A percentile compares a stretch with the other conserved stretches of the same genome.
These are phyloP conservation scores for Fusarium austroafricanum DNA, from an alignment of 2,329 filamentous ascomycete species.

Conservation along the genomic window DNA sequence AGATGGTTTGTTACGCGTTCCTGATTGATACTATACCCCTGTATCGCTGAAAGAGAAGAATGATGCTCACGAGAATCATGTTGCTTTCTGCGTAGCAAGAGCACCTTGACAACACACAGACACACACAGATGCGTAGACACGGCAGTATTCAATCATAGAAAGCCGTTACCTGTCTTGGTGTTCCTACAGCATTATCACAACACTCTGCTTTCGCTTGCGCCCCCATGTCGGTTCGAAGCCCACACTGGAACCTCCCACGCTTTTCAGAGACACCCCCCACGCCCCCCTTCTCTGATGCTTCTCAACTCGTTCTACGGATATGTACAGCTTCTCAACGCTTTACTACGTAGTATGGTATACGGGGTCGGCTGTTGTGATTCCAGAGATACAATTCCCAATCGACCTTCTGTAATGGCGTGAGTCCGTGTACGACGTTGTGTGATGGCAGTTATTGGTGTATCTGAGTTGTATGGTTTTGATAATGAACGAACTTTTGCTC, in stretches of 20 bases:
- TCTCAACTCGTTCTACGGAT: constrained; percentile 23
- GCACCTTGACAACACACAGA: constrained; percentile 15
- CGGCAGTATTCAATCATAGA: constrained; percentile 12
- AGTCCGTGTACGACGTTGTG: constrained; percentile 12
- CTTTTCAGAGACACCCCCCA: constrained; percentile 40
- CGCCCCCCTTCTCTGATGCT: constrained; percentile 32
- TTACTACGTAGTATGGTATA: not conserved
- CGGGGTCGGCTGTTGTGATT: constrained; percentile 12
- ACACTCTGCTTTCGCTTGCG: constrained; percentile 27
- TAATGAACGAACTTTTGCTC: constrained; percentile 18
- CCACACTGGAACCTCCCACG: constrained; percentile 34
- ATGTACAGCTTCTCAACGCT: not conserved
- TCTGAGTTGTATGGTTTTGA: constrained; percentile 13
- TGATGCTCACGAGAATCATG: not conserved
- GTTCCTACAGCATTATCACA: constrained; percentile 9
- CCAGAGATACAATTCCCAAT: constrained; percentile 8
- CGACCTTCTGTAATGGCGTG: constrained; percentile 21
- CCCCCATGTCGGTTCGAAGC: constrained; percentile 30
- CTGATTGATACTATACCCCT: not conserved
- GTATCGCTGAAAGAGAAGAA: not conserved
- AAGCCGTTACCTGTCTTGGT: constrained; percentile 1
- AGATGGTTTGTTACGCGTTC: not conserved
- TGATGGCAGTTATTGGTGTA: constrained; percentile 10
- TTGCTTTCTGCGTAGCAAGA: not conserved
- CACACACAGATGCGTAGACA: constrained; percentile 12